Base-by-base conservation (phyloP, 495 filamentous ascomycete genomes). In the Jackrogersella multiformis region DNA sequence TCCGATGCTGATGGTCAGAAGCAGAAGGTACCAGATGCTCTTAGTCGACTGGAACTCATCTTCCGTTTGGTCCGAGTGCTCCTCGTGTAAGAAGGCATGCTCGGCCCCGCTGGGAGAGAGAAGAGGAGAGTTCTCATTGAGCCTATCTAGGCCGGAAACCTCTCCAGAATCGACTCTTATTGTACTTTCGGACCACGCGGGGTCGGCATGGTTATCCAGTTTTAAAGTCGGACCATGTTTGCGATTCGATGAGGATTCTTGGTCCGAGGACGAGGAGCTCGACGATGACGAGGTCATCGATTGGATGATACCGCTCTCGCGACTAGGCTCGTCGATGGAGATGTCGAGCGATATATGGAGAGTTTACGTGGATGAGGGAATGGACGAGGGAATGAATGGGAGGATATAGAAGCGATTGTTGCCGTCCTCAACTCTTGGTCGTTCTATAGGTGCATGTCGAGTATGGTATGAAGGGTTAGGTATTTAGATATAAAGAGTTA, bases 1-100 rank as follows among this genome's bases (percentile, higher is more conserved):
- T 39, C 92, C 90, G 63, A 95, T 89, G 70, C 90, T 87, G 41
- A 97, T 78, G 1, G 93, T 96, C 74, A 97, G 77, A 63, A 96
- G 78, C 63, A 96, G 84, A 66, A 97, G 81, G 74, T 95, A 96
- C 86, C 86, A 91, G 13, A 85, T 80, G 74, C 89, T 91, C 81
- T 94, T 96, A 4, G 89, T 89, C 55, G 84, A 78, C 65, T 87
- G 80, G 44, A 76, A 73, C 12, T 77, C 74, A 58, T 84, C 84
- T 4, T 74, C 74, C 24, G 75, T 74, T 12, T 81, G 70, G 18
- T 73, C 75, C 2, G 71, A 73, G 18, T 66, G 55, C 18, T 75
- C 65, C 15, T 73, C 71, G 41, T 81, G 73, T 42, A 83, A 72
- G 57, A 68, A 76, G 61, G 79, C 78, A 20, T 45, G 45, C 6